A percentile compares a stretch with the other conserved stretches of the same genome.
phyloP scores from a whole-genome alignment of 176 grass and related monocot species.

The Zoysia japonica region DNA sequence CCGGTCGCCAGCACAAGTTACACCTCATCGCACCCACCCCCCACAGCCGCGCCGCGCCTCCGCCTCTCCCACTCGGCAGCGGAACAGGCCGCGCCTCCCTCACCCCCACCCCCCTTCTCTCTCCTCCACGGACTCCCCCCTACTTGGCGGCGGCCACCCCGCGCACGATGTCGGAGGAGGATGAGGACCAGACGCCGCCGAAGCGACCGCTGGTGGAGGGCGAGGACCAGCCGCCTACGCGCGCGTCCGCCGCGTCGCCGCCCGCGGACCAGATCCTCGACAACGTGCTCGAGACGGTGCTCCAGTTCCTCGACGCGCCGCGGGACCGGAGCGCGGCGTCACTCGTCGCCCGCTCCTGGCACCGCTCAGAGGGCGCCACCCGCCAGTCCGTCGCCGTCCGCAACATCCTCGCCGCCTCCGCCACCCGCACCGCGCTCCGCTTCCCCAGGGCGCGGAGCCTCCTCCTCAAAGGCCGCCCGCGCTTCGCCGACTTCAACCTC shows the following conservation, averaged over 20 bases:
- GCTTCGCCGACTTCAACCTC: slow-evolving; percentile 92
- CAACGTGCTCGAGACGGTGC: slow-evolving; percentile 93
- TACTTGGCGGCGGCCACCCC: background rate
- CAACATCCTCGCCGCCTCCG: slow-evolving; percentile 78
- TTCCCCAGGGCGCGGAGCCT: slow-evolving; percentile 62
- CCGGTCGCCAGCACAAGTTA: slow-evolving; percentile 33
- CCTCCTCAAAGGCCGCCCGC: slow-evolving; percentile 81
- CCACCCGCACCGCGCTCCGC: slow-evolving; percentile 58
- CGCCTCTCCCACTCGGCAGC: background rate
- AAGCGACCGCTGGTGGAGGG: slow-evolving; percentile 6
- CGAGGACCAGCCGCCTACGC: slow-evolving; percentile 25
- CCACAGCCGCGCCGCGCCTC: background rate
- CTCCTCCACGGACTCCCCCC: background rate
- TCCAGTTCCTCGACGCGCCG: slow-evolving; percentile 71
- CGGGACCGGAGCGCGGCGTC: slow-evolving; percentile 77
- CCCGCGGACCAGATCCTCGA: slow-evolving; percentile 85
- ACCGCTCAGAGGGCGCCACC: slow-evolving; percentile 74
- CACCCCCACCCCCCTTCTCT: background rate
- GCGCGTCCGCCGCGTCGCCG: slow-evolving; percentile 40
- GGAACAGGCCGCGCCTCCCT: background rate
- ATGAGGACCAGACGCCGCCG: slow-evolving; percentile 52
- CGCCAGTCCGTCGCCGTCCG: slow-evolving; percentile 61
- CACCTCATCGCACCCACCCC: slow-evolving; percentile 32
- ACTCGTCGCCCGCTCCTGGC: slow-evolving; percentile 81
- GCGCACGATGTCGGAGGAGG: slow-evolving; percentile 63